Conservation (phyloP, 2,329 filamentous ascomycete genomes). For the Phaeosphaeriaceae sp. region DNA sequence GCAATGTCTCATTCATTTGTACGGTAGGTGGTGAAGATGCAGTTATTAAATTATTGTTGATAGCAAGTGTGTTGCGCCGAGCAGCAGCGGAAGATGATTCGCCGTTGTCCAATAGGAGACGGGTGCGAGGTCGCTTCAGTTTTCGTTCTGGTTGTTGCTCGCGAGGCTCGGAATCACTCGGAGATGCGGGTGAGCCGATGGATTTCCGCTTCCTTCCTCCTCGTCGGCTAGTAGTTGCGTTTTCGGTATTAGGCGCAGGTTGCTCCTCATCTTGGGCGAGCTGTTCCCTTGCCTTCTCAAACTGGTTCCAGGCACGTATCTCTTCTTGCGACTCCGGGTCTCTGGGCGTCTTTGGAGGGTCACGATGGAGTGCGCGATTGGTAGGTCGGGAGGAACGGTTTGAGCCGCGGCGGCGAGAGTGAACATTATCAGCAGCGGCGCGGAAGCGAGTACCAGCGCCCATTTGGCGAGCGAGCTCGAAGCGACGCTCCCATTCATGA, state of each 20-base stretch:
- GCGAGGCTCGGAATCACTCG: conserved; percentile 66
- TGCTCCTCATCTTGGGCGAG: conserved; percentile 32
- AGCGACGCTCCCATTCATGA: conserved; percentile 80
- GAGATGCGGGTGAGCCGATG: conserved; percentile 66
- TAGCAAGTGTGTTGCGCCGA: conserved; percentile 34
- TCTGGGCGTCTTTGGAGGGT: conserved; percentile 53
- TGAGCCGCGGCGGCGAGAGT: conserved; percentile 43
- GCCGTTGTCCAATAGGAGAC: conserved; percentile 64
- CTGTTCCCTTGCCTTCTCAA: conserved; percentile 80
- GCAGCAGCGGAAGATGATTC: conserved; percentile 47
- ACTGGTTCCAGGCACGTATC: conserved; percentile 83
- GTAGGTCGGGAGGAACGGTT: conserved; percentile 50
- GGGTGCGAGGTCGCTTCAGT: conserved; percentile 84
- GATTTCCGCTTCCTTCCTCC: conserved; percentile 78
- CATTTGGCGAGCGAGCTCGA: conserved; percentile 80
- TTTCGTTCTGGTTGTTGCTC: conserved; percentile 75
- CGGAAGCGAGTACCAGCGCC: conserved; percentile 77
- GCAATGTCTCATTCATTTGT: conserved; percentile 31
- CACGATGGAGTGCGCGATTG: conserved; percentile 40
- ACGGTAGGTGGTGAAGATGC: conserved; percentile 26
- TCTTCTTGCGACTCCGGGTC: conserved; percentile 80
- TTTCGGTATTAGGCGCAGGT: conserved; percentile 26
- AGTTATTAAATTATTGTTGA: conserved; percentile 23
- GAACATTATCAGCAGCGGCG: conserved; percentile 67
- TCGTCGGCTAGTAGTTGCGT: conserved; percentile 48